Conservation (phyloP, 257 asterid species). For the Striga asiatica region DNA sequence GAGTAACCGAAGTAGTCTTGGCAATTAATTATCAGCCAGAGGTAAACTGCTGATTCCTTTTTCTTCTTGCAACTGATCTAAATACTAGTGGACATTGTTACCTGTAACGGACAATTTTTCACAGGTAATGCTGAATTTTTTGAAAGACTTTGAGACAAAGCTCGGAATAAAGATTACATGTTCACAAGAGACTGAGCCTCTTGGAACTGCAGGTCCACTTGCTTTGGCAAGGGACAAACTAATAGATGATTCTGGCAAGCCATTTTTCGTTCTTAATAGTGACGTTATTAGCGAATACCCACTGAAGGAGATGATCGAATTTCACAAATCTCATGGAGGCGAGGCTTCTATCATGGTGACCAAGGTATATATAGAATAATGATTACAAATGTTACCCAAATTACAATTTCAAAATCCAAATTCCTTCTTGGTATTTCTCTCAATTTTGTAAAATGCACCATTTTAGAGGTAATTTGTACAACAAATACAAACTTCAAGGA, state of each 20-base stretch:
- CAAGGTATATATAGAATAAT: conserved; percentile 50
- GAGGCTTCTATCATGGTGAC: conserved; percentile 97
- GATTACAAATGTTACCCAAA: no score
- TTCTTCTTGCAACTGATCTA: no score
- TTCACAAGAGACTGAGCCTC: conserved; percentile 97
- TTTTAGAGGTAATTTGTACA: no score
- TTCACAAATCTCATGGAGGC: conserved; percentile 94
- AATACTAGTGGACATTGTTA: no score
- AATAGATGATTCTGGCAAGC: conserved; percentile 72
- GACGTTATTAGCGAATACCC: conserved; percentile 95
- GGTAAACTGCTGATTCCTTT: conserved; percentile 38
- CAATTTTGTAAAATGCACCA: no score
- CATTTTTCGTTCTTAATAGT: conserved; percentile 92
- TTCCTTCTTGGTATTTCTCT: no score
- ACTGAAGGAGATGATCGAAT: conserved; percentile 67
- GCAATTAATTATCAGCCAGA: conserved; percentile 97
- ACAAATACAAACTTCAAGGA: no score
- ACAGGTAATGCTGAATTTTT: conserved; percentile 89
- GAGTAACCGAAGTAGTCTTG: conserved; percentile 91
- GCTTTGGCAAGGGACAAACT: conserved; percentile 95
- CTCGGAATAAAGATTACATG: conserved; percentile 87
- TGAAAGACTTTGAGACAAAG: conserved; percentile 86
- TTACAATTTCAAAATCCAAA: no score
- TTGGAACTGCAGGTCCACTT: conserved; percentile 98
- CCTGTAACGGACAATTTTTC: background rate